Conservation (phyloP, 768 basidiomycete species). For the Trametes maxima region DNA sequence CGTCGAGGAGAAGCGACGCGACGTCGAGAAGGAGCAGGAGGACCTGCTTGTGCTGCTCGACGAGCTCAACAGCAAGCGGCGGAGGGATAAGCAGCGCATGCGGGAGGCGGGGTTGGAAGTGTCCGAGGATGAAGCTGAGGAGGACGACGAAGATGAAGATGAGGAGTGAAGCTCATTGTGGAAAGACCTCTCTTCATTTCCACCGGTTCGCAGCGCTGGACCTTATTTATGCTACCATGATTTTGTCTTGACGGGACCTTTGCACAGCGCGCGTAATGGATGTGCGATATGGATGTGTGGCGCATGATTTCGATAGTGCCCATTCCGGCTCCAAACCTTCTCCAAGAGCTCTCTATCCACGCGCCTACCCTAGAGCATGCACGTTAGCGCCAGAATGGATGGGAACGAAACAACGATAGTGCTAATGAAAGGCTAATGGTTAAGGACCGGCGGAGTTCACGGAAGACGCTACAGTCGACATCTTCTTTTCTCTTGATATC, state of each 20-base stretch:
- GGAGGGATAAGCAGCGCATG: slow-evolving; percentile 80
- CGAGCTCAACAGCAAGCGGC: slow-evolving; percentile 85
- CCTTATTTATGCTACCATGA: not conserved
- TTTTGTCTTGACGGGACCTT: not conserved
- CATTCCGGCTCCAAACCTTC: no score
- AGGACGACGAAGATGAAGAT: slow-evolving; percentile 46
- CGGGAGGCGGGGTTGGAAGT: slow-evolving; percentile 79
- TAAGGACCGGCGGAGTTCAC: no score
- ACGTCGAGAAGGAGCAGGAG: slow-evolving; percentile 95
- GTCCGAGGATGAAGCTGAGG: slow-evolving; percentile 89
- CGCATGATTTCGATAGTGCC: no score
- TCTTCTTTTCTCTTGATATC: no score
- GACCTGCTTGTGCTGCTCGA: slow-evolving; percentile 92
- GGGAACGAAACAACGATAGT: no score
- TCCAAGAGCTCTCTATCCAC: no score
- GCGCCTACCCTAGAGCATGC: no score
- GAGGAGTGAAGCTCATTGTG: slow-evolving; percentile 1
- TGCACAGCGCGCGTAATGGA: no score
- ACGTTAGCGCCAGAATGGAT: no score
- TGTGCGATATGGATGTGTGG: not conserved
- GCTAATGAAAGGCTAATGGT: no score
- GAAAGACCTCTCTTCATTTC: not conserved
- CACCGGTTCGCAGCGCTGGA: not conserved
- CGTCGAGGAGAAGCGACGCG: slow-evolving; percentile 68
- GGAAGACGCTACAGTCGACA: no score